Base-by-base conservation (phyloP, 2,329 filamentous ascomycete genomes). In the Gnomoniopsis smithogilvyi region DNA sequence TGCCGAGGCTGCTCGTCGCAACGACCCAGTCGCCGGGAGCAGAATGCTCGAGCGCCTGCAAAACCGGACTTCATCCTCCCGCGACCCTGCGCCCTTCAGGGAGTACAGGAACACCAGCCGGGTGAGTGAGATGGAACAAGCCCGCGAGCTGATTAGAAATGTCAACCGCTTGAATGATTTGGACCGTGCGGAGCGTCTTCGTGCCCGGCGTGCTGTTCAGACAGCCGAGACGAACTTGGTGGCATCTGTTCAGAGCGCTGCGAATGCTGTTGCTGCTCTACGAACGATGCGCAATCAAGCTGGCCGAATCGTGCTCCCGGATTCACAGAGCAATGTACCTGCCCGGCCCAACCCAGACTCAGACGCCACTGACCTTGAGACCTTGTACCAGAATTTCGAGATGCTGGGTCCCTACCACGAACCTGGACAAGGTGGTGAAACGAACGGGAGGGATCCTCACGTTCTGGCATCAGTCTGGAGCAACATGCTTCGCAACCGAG, bases 121-220 rank as follows among this genome's bases (percentile, higher is more conserved):
- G 65, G 73, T 76, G 59, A 74, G 71, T 43, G 75, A 77, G 30
- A 58, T 76, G n/a, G 56, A 47, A 8, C 45, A 21, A 11, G 21
- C 45, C 19, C 45, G 45, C 45, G 45, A n/a, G 19, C 45, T 74
- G 45, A 67, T 75, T 24, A 65, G 53, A 19, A n/a, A 19, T 11
- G 41, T 19, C n/a, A 17, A 19, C 21, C 41, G 41, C 7, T 45
- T 45, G n/a, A n/a, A 19, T n/a, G 41, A 45, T 11, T 45, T 19
- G 41, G 41, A 17, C n/a, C 41, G 41, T n/a, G 17, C 19, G 8
- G 15, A 19, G 41, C 41, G 19, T 45, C n/a, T 30, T n/a, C 58
- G 59, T 33, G 33, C 60, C 45, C 54, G 53, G 14, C 54, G 51
- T 14, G 45, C 51, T 17, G 51, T 51, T 14, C 38, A 38, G 12